Evolutionary conservation across 176 grass and related monocot genomes (phyloP).

Genomic region (Zea mays): DNA sequence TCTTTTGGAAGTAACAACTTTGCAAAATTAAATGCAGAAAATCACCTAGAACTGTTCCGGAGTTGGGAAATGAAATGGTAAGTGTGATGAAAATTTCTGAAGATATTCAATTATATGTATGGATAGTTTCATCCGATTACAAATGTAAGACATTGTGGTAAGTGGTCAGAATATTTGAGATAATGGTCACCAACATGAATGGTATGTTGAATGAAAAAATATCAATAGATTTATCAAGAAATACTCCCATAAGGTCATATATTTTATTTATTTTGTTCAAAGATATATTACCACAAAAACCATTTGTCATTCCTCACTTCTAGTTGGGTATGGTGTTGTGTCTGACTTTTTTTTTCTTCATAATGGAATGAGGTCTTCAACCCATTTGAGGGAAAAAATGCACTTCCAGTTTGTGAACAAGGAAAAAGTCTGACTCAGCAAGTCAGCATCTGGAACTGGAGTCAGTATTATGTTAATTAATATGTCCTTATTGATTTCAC

Average conservation of each 20-base stretch:
- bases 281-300: conserved; percentile 11
- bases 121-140: background rate
- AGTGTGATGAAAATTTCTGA: conserved; percentile 26
- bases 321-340: background rate
- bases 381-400: background rate
- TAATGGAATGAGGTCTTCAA: background rate
- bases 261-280: conserved; percentile 6
- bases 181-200: conserved; percentile 5
- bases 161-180: conserved; percentile 10
- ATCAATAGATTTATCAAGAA: conserved; percentile 14
- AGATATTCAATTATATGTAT: conserved; percentile 11
- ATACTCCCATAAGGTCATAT: conserved; percentile 1
- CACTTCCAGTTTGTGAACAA: conserved; percentile 4
- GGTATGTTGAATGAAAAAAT: conserved; percentile 2
- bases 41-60: conserved; percentile 51
- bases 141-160: conserved; percentile 11
- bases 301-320: conserved; percentile 21
- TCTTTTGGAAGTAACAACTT: conserved; percentile 37
- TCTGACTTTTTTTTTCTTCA: background rate
- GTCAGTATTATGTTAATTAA: conserved; percentile 20
- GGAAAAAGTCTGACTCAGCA: background rate
- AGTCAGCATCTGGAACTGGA: conserved; percentile 3
- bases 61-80: conserved; percentile 45
- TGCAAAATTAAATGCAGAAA: conserved; percentile 61
- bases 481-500: conserved; percentile 33